Evolutionary conservation across 2,329 filamentous ascomycete genomes (phyloP).

Genomic region (Curvularia lunata): DNA sequence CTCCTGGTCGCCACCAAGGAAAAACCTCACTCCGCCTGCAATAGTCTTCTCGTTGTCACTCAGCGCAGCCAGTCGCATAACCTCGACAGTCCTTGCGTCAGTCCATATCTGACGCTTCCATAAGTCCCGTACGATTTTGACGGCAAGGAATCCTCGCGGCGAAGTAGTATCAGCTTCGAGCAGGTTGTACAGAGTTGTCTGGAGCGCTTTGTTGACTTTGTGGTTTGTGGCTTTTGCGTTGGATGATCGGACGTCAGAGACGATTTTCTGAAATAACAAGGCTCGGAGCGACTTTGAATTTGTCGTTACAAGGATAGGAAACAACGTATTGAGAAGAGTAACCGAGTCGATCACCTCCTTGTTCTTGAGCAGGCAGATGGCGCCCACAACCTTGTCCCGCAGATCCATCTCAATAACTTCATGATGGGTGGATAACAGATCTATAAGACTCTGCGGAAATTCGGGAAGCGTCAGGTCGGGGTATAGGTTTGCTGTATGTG

Average conservation of each 20-base stretch:
- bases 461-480: slow-evolving; percentile 72
- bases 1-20: slow-evolving; percentile 94
- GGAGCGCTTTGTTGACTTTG: slow-evolving; percentile 88
- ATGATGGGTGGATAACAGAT: slow-evolving; percentile 82
- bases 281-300: slow-evolving; percentile 87
- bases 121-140: slow-evolving; percentile 91
- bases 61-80: slow-evolving; percentile 93
- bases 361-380: slow-evolving; percentile 82
- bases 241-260: slow-evolving; percentile 85
- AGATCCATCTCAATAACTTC: slow-evolving; percentile 80
- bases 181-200: slow-evolving; percentile 91
- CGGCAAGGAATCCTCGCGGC: slow-evolving; percentile 89
- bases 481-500: slow-evolving; percentile 93
- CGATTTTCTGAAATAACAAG: slow-evolving; percentile 86
- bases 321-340: slow-evolving; percentile 82
- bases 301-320: slow-evolving; percentile 90
- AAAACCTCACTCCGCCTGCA: slow-evolving; percentile 86
- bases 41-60: slow-evolving; percentile 94
- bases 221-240: slow-evolving; percentile 91
- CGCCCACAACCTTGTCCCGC: slow-evolving; percentile 76
- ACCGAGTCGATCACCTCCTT: slow-evolving; percentile 92
- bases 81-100: slow-evolving; percentile 91
- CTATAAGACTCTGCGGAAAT: slow-evolving; percentile 82
- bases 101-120: slow-evolving; percentile 98
- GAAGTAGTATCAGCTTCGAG: slow-evolving; percentile 85